These are phyloP conservation scores for Arachis monticola DNA, from an alignment of 331 rosid genomes.

Conservation along the genomic window DNA sequence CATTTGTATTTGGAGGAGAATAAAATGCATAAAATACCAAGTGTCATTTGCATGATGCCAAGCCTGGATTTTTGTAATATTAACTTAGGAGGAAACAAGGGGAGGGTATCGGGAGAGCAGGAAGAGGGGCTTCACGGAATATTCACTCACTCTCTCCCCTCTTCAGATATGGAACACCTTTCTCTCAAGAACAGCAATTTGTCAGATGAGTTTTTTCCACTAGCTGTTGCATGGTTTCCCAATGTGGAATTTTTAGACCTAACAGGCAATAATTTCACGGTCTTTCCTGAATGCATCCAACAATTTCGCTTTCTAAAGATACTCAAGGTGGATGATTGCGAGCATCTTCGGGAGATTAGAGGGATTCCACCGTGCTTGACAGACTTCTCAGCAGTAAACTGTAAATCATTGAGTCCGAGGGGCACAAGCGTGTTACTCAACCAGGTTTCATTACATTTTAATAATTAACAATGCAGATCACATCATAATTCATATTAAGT, in stretches of 20 bases:
- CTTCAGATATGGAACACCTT: background rate
- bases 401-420: background rate
- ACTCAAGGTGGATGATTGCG: background rate
- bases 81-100: no score
- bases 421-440: background rate
- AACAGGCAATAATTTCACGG: background rate
- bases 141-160: no score
- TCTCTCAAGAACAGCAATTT: background rate
- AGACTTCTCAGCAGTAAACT: background rate
- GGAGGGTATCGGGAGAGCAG: no score
- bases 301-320: background rate
- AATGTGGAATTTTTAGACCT: background rate
- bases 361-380: constrained; percentile 13
- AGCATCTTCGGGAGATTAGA: constrained; percentile 13
- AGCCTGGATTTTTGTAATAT: background rate
- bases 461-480: no score
- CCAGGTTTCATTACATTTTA: constrained; percentile 21
- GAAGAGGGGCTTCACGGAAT: background rate
- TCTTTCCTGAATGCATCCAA: constrained; percentile 15
- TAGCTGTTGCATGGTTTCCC: background rate
- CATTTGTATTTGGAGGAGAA: no score
- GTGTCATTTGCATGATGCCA: background rate
- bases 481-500: no score
- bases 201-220: background rate
- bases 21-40: background rate